Base-by-base conservation (phyloP, 2,329 filamentous ascomycete species). In the Paecilomyces dactylethromorphus region DNA sequence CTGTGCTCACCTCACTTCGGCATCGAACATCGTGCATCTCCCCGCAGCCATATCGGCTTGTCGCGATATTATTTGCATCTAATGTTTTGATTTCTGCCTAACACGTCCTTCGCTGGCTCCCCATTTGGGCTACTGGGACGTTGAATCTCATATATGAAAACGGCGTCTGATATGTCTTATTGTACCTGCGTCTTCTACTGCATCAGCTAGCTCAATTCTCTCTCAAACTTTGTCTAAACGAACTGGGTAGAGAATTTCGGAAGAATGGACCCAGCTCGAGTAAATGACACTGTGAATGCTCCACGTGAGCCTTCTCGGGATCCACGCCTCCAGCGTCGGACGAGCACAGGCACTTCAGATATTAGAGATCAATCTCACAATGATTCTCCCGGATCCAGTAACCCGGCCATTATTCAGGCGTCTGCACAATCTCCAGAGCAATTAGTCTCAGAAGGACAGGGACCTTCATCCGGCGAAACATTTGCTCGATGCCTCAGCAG, bases 391-490 rank as follows among this genome's bases (percentile, higher is more conserved):
- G 22, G n/a, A 24, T 22, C 21, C 50, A 29, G 5, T 24, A 52
- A 21, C 13, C 50, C 50, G 50, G 22, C 22, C 11, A 24, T 13
- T 15, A 5, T 8, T 11, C 26, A 29, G 22, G 21, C 50, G 11
- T 22, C 26, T 13, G 21, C 3, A n/a, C 21, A 12, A 24, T 52
- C 50, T 12, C 13, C 18, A 11, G 50, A 13, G 12, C 50, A 24
- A n/a, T 2, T 53, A 32, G 31, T 26, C 24, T 21, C 56, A 45
- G 35, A 35, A 35, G 18, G 13, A 39, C 8, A 24, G 5, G 13
- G 15, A 24, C n/a, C 39, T 15, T 10, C 32, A 18, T 35, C 54
- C n/a, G 56, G 55, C 15, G 64, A 80, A 78, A 82, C 82, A 62
- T 76, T 81, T 59, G 18, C 67, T 31, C 65, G 59, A 45, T 58